phyloP scores from a whole-genome alignment of 805 yeast genomes.

The Starmerella lactis-condensi region DNA sequence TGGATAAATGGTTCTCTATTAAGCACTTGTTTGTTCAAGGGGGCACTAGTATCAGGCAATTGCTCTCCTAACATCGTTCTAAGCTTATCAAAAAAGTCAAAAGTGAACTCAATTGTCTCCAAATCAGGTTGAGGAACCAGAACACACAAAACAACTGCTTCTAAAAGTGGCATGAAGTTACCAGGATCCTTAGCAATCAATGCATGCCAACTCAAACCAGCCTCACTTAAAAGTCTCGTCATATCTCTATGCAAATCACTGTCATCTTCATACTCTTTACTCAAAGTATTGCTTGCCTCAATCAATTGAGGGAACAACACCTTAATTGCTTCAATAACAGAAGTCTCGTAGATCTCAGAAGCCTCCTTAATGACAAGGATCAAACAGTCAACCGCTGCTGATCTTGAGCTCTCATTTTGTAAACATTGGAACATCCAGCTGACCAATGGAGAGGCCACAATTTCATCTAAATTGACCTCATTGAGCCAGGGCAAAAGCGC shows the following conservation, averaged over 20 bases:
- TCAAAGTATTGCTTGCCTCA: slow-evolving; percentile 17
- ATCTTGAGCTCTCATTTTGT: slow-evolving; percentile 45
- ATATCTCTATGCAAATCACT: slow-evolving; percentile 15
- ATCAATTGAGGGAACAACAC: slow-evolving; percentile 54
- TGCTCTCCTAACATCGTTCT: slow-evolving; percentile 41
- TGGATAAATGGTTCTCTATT: slow-evolving; percentile 35
- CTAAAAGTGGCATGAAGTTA: slow-evolving; percentile 54
- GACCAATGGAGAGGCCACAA: slow-evolving; percentile 50
- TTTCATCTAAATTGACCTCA: slow-evolving; percentile 57
- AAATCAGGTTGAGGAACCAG: slow-evolving; percentile 40
- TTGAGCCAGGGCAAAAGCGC: slow-evolving; percentile 81
- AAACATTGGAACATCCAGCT: slow-evolving; percentile 49
- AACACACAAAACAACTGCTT: slow-evolving; percentile 50
- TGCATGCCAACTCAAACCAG: slow-evolving; percentile 92
- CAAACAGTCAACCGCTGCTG: slow-evolving; percentile 73
- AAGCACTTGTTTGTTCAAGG: slow-evolving; percentile 9
- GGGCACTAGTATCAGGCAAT: slow-evolving; percentile 8
- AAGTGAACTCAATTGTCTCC: slow-evolving; percentile 77
- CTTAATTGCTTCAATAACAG: slow-evolving; percentile 32
- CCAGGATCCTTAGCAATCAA: slow-evolving; percentile 55
- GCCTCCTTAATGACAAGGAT: slow-evolving; percentile 67
- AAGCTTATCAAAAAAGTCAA: slow-evolving; percentile 76
- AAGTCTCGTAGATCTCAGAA: slow-evolving; percentile 36
- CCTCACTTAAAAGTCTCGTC: slow-evolving; percentile 56
- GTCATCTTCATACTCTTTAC: slow-evolving; percentile 10